Evolutionary conservation across 176 grass and related monocot genomes (phyloP).

Genomic region (Luzula sylvatica): DNA sequence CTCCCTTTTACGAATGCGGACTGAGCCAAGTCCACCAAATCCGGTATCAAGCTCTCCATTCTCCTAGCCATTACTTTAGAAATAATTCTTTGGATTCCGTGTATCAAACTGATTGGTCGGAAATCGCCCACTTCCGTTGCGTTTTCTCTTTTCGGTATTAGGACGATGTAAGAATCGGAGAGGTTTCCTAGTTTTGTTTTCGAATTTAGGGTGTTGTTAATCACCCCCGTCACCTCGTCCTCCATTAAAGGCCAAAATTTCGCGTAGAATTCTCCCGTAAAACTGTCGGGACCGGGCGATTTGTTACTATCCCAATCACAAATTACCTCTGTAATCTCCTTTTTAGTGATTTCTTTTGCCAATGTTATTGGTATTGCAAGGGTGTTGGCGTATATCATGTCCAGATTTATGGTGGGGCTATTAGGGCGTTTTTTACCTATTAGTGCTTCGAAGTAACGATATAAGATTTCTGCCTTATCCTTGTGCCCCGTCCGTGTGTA

Average conservation of each 20-base stretch:
- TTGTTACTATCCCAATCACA: too few relatives aligned
- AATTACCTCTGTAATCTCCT: too few relatives aligned
- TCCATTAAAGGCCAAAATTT: neutral
- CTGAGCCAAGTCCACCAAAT: neutral
- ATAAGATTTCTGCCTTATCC: too few relatives aligned
- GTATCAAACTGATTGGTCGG: neutral
- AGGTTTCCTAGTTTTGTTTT: neutral
- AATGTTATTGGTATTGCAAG: too few relatives aligned
- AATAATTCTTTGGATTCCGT: neutral
- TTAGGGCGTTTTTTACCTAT: too few relatives aligned
- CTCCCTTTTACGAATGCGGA: neutral
- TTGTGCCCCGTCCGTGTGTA: too few relatives aligned
- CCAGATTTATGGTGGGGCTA: too few relatives aligned
- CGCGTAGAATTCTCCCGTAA: neutral
- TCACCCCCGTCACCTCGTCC: neutral
- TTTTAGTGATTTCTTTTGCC: too few relatives aligned
- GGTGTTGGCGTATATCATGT: too few relatives aligned
- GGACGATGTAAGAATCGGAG: neutral
- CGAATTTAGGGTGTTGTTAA: neutral
- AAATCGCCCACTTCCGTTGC: neutral
- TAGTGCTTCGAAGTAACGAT: too few relatives aligned
- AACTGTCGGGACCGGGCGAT: neutral
- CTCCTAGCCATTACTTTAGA: neutral
- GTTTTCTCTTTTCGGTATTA: neutral
- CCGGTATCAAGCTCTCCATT: neutral